Evolutionary conservation across 1,284 basidiomycete genomes (phyloP).

Genomic region (Ustilago loliicola): DNA sequence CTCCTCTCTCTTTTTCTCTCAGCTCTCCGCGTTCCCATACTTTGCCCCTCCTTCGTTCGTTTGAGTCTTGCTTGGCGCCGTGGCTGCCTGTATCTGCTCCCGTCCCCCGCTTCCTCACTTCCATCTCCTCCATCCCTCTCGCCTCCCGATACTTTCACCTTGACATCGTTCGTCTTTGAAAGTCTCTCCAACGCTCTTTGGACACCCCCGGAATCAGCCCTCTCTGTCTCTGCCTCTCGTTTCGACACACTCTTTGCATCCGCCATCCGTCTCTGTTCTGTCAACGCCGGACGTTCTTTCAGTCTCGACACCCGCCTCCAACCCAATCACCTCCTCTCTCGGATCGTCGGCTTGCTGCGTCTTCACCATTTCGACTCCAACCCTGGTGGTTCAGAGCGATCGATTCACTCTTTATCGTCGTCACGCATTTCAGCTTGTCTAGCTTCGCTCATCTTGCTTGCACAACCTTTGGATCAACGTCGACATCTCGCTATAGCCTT

Average conservation of each 20-base stretch:
- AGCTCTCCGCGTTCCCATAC: not conserved
- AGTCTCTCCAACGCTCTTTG: not conserved
- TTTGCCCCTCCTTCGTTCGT: not conserved
- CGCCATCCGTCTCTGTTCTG: not conserved
- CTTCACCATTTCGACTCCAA: not conserved
- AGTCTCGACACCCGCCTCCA: conserved; percentile 9
- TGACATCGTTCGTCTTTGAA: not conserved
- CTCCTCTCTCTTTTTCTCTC: not conserved
- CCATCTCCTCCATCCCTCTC: conserved; percentile 2
- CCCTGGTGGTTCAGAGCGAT: not conserved
- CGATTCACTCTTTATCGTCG: not conserved
- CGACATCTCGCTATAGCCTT: not conserved
- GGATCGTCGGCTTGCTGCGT: not conserved
- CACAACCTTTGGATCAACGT: not conserved
- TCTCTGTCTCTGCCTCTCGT: not conserved
- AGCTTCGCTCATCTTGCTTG: not conserved
- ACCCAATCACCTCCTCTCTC: not conserved
- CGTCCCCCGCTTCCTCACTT: not conserved
- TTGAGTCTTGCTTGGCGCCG: conserved; percentile 2
- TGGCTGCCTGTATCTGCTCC: not conserved
- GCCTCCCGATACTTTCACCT: not conserved
- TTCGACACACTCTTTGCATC: conserved; percentile 3
- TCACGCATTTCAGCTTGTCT: no score
- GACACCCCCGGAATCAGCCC: not conserved
- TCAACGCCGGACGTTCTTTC: conserved; percentile 15